Conservation (phyloP, 2,329 filamentous ascomycete genomes). For the Mycosphaerella arachidis region DNA sequence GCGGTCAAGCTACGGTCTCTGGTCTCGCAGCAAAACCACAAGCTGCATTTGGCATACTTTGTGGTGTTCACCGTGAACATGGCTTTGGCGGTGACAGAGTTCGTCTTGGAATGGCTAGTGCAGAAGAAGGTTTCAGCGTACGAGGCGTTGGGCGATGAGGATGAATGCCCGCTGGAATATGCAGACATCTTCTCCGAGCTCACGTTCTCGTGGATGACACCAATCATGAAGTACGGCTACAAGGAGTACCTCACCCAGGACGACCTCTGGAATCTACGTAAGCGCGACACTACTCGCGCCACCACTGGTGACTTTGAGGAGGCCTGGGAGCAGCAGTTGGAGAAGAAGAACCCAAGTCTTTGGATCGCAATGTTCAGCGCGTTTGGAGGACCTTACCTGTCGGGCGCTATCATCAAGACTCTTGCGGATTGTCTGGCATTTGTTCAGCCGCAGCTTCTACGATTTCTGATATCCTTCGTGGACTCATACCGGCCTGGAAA, state of each 20-base stretch:
- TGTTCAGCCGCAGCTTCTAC: slow-evolving; percentile 82
- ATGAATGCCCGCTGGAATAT: slow-evolving; percentile 79
- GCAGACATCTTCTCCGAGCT: slow-evolving; percentile 89
- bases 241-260: slow-evolving; percentile 87
- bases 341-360: slow-evolving; percentile 69
- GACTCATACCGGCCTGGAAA: slow-evolving; percentile 63
- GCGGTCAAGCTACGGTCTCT: slow-evolving; percentile 82
- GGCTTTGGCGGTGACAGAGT: slow-evolving; percentile 65
- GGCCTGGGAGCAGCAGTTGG: slow-evolving; percentile 72
- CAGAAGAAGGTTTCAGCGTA: slow-evolving; percentile 71
- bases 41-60: slow-evolving; percentile 67
- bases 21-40: slow-evolving; percentile 69
- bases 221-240: slow-evolving; percentile 93
- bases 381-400: slow-evolving; percentile 78
- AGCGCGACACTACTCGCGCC: slow-evolving; percentile 69
- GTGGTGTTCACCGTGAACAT: slow-evolving; percentile 68
- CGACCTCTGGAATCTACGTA: slow-evolving; percentile 88
- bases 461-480: slow-evolving; percentile 78
- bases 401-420: slow-evolving; percentile 83
- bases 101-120: slow-evolving; percentile 78
- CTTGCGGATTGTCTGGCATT: slow-evolving; percentile 82
- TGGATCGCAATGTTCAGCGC: slow-evolving; percentile 82
- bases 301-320: slow-evolving; percentile 67
- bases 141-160: slow-evolving; percentile 61
- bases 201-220: slow-evolving; percentile 98